These are phyloP conservation scores for Flaveria trinervia DNA, from an alignment of 129 eudicot genomes.

Conservation along the genomic window DNA sequence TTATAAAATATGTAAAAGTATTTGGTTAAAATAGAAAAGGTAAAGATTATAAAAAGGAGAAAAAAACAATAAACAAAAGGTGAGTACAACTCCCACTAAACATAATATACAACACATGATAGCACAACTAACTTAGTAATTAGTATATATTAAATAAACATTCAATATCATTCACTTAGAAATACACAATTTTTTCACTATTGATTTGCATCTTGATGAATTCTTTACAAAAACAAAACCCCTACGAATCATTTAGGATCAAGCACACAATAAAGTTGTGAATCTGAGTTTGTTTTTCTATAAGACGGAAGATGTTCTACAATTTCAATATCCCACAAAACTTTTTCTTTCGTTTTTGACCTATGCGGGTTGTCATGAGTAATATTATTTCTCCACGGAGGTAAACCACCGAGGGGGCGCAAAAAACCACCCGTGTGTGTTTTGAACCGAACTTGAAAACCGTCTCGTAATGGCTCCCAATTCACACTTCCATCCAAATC, in stretches of 20 bases:
- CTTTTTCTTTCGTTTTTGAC: slow-evolving; percentile 33
- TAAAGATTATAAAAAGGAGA: too few relatives aligned
- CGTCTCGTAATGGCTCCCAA: slow-evolving; percentile 70
- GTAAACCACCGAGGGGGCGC: slow-evolving; percentile 64
- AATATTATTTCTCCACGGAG: slow-evolving; percentile 66
- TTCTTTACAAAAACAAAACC: background rate
- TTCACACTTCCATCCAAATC: slow-evolving; percentile 41
- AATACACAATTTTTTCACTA: background rate
- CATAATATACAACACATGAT: too few relatives aligned
- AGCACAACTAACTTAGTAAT: too few relatives aligned
- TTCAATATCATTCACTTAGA: too few relatives aligned
- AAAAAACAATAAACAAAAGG: too few relatives aligned
- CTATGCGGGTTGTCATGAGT: slow-evolving; percentile 59
- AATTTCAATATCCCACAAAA: slow-evolving; percentile 65
- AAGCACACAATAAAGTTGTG: slow-evolving; percentile 10
- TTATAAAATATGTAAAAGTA: too few relatives aligned
- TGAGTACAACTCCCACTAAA: too few relatives aligned
- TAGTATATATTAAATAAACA: too few relatives aligned
- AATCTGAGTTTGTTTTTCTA: slow-evolving; percentile 16
- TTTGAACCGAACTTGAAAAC: slow-evolving; percentile 54
- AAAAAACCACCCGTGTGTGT: slow-evolving; percentile 46
- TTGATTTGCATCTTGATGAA: background rate
- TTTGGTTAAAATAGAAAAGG: too few relatives aligned
- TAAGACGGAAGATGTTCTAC: slow-evolving; percentile 48
- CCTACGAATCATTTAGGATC: background rate